Conservation (phyloP, 495 filamentous ascomycete species). For the Penicillium turbatum region DNA sequence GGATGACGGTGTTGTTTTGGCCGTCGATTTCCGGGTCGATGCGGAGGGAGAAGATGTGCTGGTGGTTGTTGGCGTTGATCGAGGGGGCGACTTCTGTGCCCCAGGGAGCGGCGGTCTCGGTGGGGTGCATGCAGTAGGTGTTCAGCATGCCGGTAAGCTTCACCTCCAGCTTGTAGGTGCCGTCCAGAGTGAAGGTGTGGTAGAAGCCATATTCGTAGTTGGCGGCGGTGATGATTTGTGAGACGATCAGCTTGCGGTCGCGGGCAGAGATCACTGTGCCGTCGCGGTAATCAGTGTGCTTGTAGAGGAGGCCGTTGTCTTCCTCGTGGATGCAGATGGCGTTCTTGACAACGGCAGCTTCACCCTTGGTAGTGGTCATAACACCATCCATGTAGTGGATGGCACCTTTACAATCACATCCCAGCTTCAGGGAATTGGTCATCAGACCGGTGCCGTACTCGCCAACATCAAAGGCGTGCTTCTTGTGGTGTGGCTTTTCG, state of each 20-base stretch:
- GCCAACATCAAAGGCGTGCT: slow-evolving; percentile 75
- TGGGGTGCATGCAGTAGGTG: slow-evolving; percentile 43
- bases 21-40: slow-evolving; percentile 55
- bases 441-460: slow-evolving; percentile 70
- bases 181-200: slow-evolving; percentile 49
- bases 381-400: slow-evolving; percentile 69
- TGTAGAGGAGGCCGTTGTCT: slow-evolving; percentile 70
- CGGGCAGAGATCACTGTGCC: slow-evolving; percentile 61
- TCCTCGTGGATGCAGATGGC: slow-evolving; percentile 78
- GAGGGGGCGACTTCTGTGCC: slow-evolving; percentile 46
- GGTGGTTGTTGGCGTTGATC: slow-evolving; percentile 49
- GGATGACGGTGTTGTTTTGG: slow-evolving; percentile 44
- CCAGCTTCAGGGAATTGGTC: slow-evolving; percentile 69
- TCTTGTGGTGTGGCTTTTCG: slow-evolving; percentile 67
- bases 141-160: slow-evolving; percentile 70
- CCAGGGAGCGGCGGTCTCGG: slow-evolving; percentile 44
- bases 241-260: slow-evolving; percentile 66
- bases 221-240: slow-evolving; percentile 57
- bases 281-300: slow-evolving; percentile 79
- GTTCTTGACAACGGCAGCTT: slow-evolving; percentile 59
- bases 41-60: slow-evolving; percentile 51
- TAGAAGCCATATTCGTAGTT: slow-evolving; percentile 63
- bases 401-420: slow-evolving; percentile 67
- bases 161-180: slow-evolving; percentile 46
- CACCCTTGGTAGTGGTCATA: slow-evolving; percentile 52